A percentile compares a stretch with the other conserved stretches of the same genome.
These are phyloP conservation scores for Plasmodium vivax DNA, from an alignment of 169 alveolate species.

Conservation along the genomic window DNA sequence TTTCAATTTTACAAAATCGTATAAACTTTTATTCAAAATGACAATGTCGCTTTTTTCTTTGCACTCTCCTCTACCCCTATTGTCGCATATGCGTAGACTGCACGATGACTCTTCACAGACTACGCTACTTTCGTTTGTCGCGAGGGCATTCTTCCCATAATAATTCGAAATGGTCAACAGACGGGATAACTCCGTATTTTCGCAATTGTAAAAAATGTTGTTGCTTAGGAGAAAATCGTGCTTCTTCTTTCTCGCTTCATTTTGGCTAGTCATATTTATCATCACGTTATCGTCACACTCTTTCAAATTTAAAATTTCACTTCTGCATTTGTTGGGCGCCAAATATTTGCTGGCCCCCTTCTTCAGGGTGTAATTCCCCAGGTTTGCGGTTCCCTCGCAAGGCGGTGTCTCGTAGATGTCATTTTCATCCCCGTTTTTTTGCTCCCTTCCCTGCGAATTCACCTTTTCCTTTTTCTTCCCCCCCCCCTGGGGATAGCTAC, in stretches of 20 bases:
- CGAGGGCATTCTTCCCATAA: constrained; percentile 15
- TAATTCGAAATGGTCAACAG: not conserved
- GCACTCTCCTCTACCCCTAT: constrained; percentile 20
- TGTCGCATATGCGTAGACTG: constrained; percentile 28
- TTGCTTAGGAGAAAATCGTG: not conserved
- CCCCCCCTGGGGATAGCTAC: not conserved
- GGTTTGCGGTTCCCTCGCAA: not conserved
- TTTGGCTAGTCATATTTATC: not conserved
- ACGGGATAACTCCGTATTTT: not conserved
- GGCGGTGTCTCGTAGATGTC: not conserved
- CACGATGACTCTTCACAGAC: not conserved
- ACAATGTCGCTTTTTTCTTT: constrained; percentile 61
- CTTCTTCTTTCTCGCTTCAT: not conserved
- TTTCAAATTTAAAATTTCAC: constrained; percentile 40
- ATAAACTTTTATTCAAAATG: constrained; percentile 39
- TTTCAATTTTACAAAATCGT: constrained; percentile 56
- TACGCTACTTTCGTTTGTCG: constrained; percentile 24
- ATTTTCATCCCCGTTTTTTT: not conserved
- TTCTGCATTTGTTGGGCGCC: not conserved
- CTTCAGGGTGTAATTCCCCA: not conserved
- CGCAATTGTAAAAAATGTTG: constrained; percentile 41
- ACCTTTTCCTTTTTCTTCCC: not conserved
- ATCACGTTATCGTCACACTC: not conserved
- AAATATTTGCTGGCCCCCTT: not conserved
- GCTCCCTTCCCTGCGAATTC: not conserved